Base-by-base conservation (phyloP, 768 basidiomycete genomes). In the Lepiota brunneoincarnata region DNA sequence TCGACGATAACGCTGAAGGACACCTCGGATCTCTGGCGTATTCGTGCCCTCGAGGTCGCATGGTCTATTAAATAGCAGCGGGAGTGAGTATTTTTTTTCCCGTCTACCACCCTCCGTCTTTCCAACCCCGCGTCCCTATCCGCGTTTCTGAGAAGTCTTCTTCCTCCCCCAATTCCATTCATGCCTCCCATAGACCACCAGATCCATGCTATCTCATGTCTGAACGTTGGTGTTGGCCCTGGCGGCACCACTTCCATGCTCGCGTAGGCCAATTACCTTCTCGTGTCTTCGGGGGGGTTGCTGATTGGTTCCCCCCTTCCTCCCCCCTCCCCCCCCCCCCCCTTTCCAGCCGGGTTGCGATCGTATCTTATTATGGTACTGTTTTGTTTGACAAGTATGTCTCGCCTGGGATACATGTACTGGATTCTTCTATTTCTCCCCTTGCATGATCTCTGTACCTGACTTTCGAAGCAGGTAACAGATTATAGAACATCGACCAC, bases 231-330 rank as follows among this genome's bases (percentile, higher is more conserved):
- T 11, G 85, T 88, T 35, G 89, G 89, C 24, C 84, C 87, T 15
- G 89, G 89, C 2, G 90, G 90, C 6, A 86, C 86, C 14, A 92
- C 90, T 1, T 80, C 84, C 36, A 87, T 92, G 84, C 74, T 92
- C 34, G 90, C 89, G 90, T 91, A 72, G 58, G 86, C 77, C 39
- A 12, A 39, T 15, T 34, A 20, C 38, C 38, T 26, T 49, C 34
- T 49, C 49, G 28, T 51, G 21, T 35, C 38, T 23, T 41, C 23
- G 51, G 6, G 31, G 34, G 38, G 17, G 14, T 24, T 46, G 44
- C 43, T 40, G 38, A 26, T 26, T 24, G 31, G 43, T 45, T 42
- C n/a, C 9, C 35, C 45, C 40, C 41, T 31, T 57, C 15, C 40
- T n/a, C n/a, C n/a, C n/a, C n/a, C n/a, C n/a, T n/a, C n/a, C n/a